Base-by-base conservation (phyloP, 2,329 filamentous ascomycete genomes). In the Pyrenophora tritici-repentis region DNA sequence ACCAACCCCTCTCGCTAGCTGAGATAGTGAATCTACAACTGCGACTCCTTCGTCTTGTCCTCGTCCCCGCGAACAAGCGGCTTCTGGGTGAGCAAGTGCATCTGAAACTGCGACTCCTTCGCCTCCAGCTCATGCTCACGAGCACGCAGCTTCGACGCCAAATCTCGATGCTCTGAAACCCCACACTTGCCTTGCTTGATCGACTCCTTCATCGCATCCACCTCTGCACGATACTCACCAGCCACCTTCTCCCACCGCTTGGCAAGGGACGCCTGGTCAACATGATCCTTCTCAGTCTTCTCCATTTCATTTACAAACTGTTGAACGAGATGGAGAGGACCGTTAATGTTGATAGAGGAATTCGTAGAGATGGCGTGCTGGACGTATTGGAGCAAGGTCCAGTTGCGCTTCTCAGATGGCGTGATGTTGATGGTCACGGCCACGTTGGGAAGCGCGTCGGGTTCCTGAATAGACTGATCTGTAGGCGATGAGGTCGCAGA, bases 341-440 rank as follows among this genome's bases (percentile, higher is more conserved):
- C 59, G 9, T 46, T 31, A 16, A 64, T 51, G 7, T 63, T 20
- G 24, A 64, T 32, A 3, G 36, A 37, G 0, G 55, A 49, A 1
- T 26, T 42, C 10, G 41, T 33, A 7, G 50, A 51, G 5, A 58
- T 36, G n/a, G 47, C 47, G 3, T 50, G 22, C 9, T 53, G 36
- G 8, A 58, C 35, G 10, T 49, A 53, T 10, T 51, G 36, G 5
- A 65, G 41, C 3, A 61, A 31, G 8, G 35, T 42, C 34, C 50
- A 46, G 9, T 48, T 55, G 1, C 42, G 38, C 5, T 29, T 44
- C 3, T 56, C 47, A 7, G 22, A 24, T 3, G 50, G 17, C 6
- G 46, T 42, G 29, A 62, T 42, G 17, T 50, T 58, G 45, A 62
- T 56, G 9, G 40, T 50, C 9, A 63, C 33, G 20, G 43, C 39